Evolutionary conservation across 163 green algal species (phyloP).

Genomic region (Chloromonas sp.): DNA sequence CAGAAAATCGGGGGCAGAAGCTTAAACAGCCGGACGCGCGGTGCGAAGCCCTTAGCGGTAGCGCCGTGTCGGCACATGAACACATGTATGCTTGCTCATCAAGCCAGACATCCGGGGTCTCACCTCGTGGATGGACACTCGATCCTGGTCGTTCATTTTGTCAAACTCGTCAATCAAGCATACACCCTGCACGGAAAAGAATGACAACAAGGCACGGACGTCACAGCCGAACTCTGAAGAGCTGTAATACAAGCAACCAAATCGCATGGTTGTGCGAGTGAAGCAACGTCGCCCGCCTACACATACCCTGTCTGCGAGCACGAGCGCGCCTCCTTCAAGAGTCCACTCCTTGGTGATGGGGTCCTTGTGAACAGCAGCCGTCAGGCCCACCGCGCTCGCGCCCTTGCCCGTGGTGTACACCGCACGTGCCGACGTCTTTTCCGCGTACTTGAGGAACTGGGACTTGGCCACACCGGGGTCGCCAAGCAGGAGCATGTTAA

Average conservation of each 20-base stretch:
- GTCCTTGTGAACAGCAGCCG: conserved; percentile 90
- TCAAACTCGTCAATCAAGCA: conserved; percentile 99
- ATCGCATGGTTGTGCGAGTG: not conserved
- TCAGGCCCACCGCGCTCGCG: conserved; percentile 93
- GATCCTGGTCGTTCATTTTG: conserved; percentile 99
- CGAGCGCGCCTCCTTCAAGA: conserved; percentile 94
- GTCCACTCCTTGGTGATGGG: conserved; percentile 93
- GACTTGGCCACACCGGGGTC: conserved; percentile 95
- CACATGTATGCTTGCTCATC: too few species aligned
- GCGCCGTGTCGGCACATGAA: too few species aligned
- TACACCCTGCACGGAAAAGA: conserved; percentile 45
- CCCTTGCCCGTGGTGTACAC: conserved; percentile 99
- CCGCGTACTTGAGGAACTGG: conserved; percentile 64
- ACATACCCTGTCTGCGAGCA: conserved; percentile 83
- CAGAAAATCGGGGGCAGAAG: too few species aligned
- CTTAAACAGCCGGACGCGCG: too few species aligned
- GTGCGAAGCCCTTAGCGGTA: too few species aligned
- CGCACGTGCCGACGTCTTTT: conserved; percentile 84
- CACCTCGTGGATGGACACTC: conserved; percentile 94
- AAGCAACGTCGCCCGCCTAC: too few species aligned
- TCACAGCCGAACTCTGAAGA: too few species aligned
- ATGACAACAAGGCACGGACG: too few species aligned
- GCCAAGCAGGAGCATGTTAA: conserved; percentile 96
- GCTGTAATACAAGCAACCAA: not conserved
- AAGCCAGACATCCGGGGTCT: not conserved